A percentile compares a stretch with the other conserved stretches of the same genome.
Evolutionary conservation across 768 basidiomycete species (phyloP).

Genomic region (Naganishia antarctica): DNA sequence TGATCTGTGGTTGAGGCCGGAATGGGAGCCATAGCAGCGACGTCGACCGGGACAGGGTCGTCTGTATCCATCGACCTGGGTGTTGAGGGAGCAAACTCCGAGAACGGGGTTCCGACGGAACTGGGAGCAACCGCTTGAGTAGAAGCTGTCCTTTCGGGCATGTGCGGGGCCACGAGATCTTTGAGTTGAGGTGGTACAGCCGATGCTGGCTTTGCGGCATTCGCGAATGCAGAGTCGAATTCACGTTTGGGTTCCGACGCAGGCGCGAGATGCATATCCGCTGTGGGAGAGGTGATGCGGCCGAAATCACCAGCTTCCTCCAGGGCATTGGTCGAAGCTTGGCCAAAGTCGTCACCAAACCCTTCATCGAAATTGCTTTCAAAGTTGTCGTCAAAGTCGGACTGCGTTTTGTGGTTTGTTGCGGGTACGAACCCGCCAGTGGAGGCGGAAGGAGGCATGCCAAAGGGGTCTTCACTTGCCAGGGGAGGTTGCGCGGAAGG

Average conservation of each 20-base stretch:
- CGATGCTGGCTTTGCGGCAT: constrained; percentile 30
- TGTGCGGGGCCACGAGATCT: constrained; percentile 28
- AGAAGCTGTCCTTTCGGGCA: constrained; percentile 40
- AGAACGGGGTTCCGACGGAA: constrained; percentile 36
- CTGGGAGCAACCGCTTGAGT: constrained; percentile 40
- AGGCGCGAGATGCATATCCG: constrained; percentile 28
- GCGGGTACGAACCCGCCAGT: constrained; percentile 11
- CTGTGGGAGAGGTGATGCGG: constrained; percentile 5
- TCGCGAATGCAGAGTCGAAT: constrained; percentile 47
- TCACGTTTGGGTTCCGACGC: constrained; percentile 29
- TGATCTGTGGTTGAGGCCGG: constrained; percentile 21
- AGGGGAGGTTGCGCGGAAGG: background rate
- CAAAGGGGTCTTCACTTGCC: constrained; percentile 23
- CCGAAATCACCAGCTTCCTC: background rate
- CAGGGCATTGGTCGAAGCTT: background rate
- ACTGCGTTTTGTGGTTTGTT: background rate
- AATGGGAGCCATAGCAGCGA: constrained; percentile 7
- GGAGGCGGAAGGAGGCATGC: constrained; percentile 13
- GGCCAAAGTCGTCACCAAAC: constrained; percentile 48
- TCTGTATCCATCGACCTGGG: constrained; percentile 12
- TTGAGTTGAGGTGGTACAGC: constrained; percentile 19
- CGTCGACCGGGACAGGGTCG: constrained; percentile 17
- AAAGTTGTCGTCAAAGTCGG: constrained; percentile 22
- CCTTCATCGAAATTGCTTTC: constrained; percentile 39
- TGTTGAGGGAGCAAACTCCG: constrained; percentile 15